Evolutionary conservation across 495 filamentous ascomycete genomes (phyloP), one percentile per base, ranked within the genome.

Genomic region (Trichoderma asperelloides): DNA sequence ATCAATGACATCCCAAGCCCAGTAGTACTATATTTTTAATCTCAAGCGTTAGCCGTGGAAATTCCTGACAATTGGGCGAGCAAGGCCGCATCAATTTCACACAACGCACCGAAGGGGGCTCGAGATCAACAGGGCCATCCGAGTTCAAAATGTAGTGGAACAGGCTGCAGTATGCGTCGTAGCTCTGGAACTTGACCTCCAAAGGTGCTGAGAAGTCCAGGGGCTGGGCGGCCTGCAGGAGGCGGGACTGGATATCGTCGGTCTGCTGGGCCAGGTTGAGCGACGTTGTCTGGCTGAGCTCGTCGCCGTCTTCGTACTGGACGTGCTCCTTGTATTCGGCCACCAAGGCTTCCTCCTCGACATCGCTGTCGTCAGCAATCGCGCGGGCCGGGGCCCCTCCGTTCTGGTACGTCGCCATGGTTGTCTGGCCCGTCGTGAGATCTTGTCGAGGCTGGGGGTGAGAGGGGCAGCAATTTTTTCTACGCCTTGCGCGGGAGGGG

Each of bases 1-100:
- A 74, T 98, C 95, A 78, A 98, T 98, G 68, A 97, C 96, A 80
- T 98, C 95, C 95, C 96, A 98, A 21, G 95, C 96, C 95, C 95
- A 98, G 82, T 92, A 96, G 80, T 96, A 93, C 95, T 98, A 79
- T 78, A 65, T 4, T 27, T 23, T 37, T 12, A 11, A 55, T 16
- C 60, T 37, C 33, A 7, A 74, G 45, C 23, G 66, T 74, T 65
- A 74, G 76, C 66, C 67, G 39, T 7, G 45, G 13, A 7, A 28
- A 16, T 49, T 64, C 23, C 39, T 39, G 25, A 62, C 15, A 66
- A 39, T 43, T 25, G 16, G n/a, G 55, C 25, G 43, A 47, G 47
- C 12, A 41, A 16, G 39, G 3, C n/a, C 7, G 41, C 62, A 28
- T 30, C 65, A 15, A 21, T 25, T 25, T 55, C 13, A 30, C 65